Percentiles rank a stretch among this genome's conserved stretches.
phyloP scores from a whole-genome alignment of 371 early-diverging fungal genomes.

The Lichtheimia hyalospora region DNA sequence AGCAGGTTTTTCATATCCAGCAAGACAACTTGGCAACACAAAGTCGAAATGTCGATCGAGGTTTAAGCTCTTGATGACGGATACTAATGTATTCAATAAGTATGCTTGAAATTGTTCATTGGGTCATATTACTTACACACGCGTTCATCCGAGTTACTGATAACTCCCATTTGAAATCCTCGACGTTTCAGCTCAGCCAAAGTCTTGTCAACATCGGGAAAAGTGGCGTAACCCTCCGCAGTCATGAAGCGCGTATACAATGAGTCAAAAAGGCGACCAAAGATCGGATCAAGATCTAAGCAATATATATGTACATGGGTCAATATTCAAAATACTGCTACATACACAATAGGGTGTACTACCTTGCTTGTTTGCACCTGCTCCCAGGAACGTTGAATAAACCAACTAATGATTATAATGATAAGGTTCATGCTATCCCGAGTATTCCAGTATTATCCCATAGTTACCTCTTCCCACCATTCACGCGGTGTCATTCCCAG shows the following conservation, averaged over 20 bases:
- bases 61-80: constrained; percentile 36
- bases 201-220: constrained; percentile 36
- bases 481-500: constrained; percentile 30
- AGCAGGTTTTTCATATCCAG: constrained; percentile 39
- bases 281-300: constrained; percentile 35
- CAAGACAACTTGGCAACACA: constrained; percentile 32
- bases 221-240: constrained; percentile 41
- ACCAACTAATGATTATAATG: constrained; percentile 21
- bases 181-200: constrained; percentile 26
- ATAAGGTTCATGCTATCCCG: too few relatives aligned
- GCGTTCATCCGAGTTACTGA: constrained; percentile 51
- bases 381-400: constrained; percentile 33
- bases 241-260: constrained; percentile 41
- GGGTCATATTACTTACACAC: constrained; percentile 26
- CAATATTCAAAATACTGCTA: background rate
- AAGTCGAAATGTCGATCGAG: constrained; percentile 44
- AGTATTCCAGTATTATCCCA: too few relatives aligned
- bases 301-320: background rate
- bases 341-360: constrained; percentile 15
- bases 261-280: constrained; percentile 30
- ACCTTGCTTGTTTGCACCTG: constrained; percentile 36
- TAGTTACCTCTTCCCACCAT: constrained; percentile 47
- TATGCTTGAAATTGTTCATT: background rate
- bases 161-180: constrained; percentile 45
- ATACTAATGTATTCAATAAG: constrained; percentile 15